A percentile compares a stretch with the other conserved stretches of the same genome.
These are phyloP conservation scores for Metrosideros polymorpha DNA, from an alignment of 441 rosid genomes.

Conservation along the genomic window DNA sequence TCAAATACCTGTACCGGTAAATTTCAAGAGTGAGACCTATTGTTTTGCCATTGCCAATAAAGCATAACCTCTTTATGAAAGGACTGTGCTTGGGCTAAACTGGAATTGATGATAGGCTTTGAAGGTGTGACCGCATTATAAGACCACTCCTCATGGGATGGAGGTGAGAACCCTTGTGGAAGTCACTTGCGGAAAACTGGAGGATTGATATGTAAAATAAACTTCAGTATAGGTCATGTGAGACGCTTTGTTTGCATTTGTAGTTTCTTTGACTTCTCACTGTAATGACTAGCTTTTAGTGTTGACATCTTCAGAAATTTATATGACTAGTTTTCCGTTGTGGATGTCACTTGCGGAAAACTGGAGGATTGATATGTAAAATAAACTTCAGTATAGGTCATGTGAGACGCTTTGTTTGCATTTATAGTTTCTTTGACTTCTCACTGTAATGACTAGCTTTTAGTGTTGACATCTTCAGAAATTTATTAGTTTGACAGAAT, in stretches of 20 bases:
- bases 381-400: background rate
- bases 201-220: background rate
- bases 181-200: background rate
- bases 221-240: background rate
- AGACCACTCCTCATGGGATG: background rate
- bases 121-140: background rate
- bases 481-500: background rate
- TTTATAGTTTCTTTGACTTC: background rate
- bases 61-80: background rate
- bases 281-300: background rate
- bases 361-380: background rate
- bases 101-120: background rate
- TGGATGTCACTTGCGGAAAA: background rate
- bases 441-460: background rate
- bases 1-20: background rate
- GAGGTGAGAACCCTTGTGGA: background rate
- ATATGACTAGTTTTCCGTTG: background rate
- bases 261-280: background rate
- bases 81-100: background rate
- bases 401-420: background rate
- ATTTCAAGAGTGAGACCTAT: background rate
- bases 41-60: background rate
- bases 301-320: background rate
- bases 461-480: background rate
- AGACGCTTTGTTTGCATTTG: background rate